Evolutionary conservation across 2,329 filamentous ascomycete genomes (phyloP).

Genomic region (Pseudogymnoascus sp.): DNA sequence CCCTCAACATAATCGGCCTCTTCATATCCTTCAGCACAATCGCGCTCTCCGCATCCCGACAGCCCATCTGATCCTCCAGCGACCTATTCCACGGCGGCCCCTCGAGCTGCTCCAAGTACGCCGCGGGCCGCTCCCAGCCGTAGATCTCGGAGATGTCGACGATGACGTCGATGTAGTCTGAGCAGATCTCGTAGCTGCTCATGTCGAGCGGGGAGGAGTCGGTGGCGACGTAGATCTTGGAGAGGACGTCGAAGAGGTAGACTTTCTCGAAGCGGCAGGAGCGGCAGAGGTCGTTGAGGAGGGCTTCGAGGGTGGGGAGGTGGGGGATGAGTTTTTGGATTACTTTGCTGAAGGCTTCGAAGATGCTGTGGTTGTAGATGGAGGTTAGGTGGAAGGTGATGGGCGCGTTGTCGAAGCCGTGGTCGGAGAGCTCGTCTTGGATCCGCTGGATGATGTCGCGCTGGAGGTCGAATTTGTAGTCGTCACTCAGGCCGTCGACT

Average conservation of each 20-base stretch:
- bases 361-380: constrained; percentile 98
- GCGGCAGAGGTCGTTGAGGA: constrained; percentile 88
- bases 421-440: constrained; percentile 89
- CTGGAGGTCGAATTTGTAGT: constrained; percentile 93
- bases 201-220: constrained; percentile 91
- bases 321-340: constrained; percentile 96
- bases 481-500: constrained; percentile 92
- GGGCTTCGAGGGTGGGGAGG: constrained; percentile 82
- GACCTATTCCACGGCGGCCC: constrained; percentile 53
- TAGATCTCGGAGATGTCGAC: constrained; percentile 96
- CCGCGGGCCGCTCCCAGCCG: constrained; percentile 59
- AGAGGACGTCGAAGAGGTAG: constrained; percentile 94
- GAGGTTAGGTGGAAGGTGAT: constrained; percentile 94
- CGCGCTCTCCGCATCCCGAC: constrained; percentile 59
- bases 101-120: constrained; percentile 50
- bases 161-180: constrained; percentile 96
- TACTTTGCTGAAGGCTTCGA: constrained; percentile 96
- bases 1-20: constrained; percentile 59
- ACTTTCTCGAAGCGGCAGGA: constrained; percentile 96
- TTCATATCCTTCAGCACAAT: constrained; percentile 59
- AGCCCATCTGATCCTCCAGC: constrained; percentile 59
- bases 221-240: constrained; percentile 97
- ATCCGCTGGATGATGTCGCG: constrained; percentile 95
- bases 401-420: constrained; percentile 86
- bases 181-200: constrained; percentile 95